These are phyloP conservation scores for Knoxdaviesia proteae DNA, from an alignment of 2,329 filamentous ascomycete genomes.

Conservation along the genomic window DNA sequence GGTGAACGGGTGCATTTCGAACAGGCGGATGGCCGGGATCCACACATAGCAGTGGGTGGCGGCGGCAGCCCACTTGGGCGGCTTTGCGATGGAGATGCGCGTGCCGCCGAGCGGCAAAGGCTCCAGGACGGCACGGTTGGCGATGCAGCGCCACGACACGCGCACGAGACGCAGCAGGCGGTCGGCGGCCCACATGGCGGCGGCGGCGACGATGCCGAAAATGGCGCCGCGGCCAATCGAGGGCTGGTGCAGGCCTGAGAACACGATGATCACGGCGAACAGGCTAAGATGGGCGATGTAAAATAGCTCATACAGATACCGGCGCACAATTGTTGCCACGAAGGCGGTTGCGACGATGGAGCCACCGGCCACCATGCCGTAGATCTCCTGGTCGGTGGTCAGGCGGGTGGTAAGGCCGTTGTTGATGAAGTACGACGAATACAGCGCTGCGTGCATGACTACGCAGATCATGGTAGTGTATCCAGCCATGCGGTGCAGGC, in stretches of 20 bases:
- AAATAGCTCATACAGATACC: slow-evolving; percentile 33
- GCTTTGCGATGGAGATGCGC: slow-evolving; percentile 30
- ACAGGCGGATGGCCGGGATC: slow-evolving; percentile 33
- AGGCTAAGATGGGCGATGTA: slow-evolving; percentile 29
- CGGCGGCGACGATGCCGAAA: slow-evolving; percentile 19
- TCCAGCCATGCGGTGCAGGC: slow-evolving; percentile 32
- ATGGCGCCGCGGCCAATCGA: slow-evolving; percentile 19
- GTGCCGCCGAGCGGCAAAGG: slow-evolving; percentile 32
- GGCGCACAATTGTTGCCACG: slow-evolving; percentile 19
- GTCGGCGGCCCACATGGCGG: slow-evolving; percentile 27
- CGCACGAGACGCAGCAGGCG: slow-evolving; percentile 24
- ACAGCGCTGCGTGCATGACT: slow-evolving; percentile 23
- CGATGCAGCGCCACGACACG: slow-evolving; percentile 21
- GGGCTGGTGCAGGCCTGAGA: slow-evolving; percentile 30
- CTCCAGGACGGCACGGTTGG: slow-evolving; percentile 30
- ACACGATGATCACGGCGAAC: slow-evolving; percentile 26
- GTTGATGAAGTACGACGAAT: slow-evolving; percentile 19
- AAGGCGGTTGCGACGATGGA: slow-evolving; percentile 21
- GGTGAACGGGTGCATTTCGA: slow-evolving; percentile 44
- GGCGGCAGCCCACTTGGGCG: slow-evolving; percentile 22
- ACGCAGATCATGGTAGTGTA: slow-evolving; percentile 24
- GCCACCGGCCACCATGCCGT: slow-evolving; percentile 25
- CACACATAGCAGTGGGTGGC: slow-evolving; percentile 45
- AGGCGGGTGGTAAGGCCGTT: slow-evolving; percentile 12
- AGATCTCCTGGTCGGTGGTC: slow-evolving; percentile 18